phyloP scores from a whole-genome alignment of 352 stramenopile genomes.

The Phytophthora ohioensis region DNA sequence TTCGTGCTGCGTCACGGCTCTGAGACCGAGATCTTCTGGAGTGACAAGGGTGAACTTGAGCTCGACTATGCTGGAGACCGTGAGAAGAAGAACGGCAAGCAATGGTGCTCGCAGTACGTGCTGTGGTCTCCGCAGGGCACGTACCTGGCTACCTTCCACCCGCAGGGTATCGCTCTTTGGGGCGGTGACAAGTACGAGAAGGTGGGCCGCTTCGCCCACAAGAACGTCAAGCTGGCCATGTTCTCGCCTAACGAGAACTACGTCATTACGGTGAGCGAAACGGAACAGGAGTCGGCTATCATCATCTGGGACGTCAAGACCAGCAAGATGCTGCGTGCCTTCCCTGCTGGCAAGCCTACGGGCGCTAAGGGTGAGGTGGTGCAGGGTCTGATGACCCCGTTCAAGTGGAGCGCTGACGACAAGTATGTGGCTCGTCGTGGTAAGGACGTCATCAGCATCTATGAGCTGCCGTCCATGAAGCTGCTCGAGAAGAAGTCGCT shows the following conservation, averaged over 20 bases:
- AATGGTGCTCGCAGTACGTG: conserved; percentile 99
- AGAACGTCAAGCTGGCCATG: conserved; percentile 94
- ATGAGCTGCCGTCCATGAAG: conserved; percentile 97
- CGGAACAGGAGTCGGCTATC: conserved; percentile 93
- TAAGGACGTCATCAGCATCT: conserved; percentile 94
- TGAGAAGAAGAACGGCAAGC: conserved; percentile 96
- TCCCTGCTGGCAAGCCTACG: conserved; percentile 82
- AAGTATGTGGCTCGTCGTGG: conserved; percentile 96
- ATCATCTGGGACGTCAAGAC: conserved; percentile 97
- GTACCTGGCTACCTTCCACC: conserved; percentile 98
- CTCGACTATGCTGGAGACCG: conserved; percentile 96
- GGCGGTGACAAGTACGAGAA: conserved; percentile 97
- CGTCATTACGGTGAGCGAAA: conserved; percentile 96
- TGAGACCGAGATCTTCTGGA: conserved; percentile 98
- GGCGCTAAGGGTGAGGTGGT: conserved; percentile 79
- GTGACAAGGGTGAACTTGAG: conserved; percentile 82
- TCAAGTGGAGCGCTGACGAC: conserved; percentile 98
- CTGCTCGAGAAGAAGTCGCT: conserved; percentile 98
- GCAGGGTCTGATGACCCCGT: conserved; percentile 82
- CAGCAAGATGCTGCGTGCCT: conserved; percentile 86
- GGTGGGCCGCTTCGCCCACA: conserved; percentile 96
- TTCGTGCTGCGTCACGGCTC: conserved; percentile 95
- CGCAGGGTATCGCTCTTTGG: conserved; percentile 98
- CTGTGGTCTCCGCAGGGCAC: conserved; percentile 97
- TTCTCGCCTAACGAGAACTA: conserved; percentile 98